Evolutionary conservation across 495 filamentous ascomycete genomes (phyloP), one percentile per base, ranked within the genome.

Genomic region (Schizothecium vesticola): DNA sequence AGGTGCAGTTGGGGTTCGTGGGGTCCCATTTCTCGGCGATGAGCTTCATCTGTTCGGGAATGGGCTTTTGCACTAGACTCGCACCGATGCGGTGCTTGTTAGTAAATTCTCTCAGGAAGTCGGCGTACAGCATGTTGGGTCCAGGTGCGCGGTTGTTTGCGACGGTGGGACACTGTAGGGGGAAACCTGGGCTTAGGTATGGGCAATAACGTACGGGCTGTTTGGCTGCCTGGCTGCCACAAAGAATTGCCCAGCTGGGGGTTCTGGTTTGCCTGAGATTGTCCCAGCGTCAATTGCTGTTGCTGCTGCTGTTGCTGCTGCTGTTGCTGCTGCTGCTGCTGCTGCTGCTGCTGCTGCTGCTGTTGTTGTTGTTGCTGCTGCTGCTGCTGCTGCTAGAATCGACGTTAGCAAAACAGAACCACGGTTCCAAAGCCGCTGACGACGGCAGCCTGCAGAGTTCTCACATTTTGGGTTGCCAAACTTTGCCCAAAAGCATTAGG

Each of bases 1-100:
- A 96, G 6, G 86, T 88, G 67, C 92, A 96, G 68, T 86, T 83
- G 12, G 85, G 86, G 73, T 82, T 87, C 9, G 80, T 76, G 1
- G 91, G 86, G 70, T 93, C 85, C 95, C 95, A 99, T 83, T 97
- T 97, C 36, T 89, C 83, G 56, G 86, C 82, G 67, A 97, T 84
- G 23, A 89, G 84, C 63, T 86, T 79, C 62, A 97, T 92, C 79
- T 98, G 94, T 69, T 96, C 92, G 19, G 88, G 86, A 16, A 97
- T 88, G 24, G 91, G 87, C 72, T 93, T 94, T 73, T 95, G 92
- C 63, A 85, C 86, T 89, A 67, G 25, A 56, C 31, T 63, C 19
- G 25, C 28, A 13, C n/a, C 19, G 36, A 23, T 33, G 6, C 24
- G 36, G 28, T 31, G 16, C 21, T 65, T 22, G 70, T 76, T 68